Conservation (phyloP, 495 filamentous ascomycete genomes). For the Acidomyces sp. region DNA sequence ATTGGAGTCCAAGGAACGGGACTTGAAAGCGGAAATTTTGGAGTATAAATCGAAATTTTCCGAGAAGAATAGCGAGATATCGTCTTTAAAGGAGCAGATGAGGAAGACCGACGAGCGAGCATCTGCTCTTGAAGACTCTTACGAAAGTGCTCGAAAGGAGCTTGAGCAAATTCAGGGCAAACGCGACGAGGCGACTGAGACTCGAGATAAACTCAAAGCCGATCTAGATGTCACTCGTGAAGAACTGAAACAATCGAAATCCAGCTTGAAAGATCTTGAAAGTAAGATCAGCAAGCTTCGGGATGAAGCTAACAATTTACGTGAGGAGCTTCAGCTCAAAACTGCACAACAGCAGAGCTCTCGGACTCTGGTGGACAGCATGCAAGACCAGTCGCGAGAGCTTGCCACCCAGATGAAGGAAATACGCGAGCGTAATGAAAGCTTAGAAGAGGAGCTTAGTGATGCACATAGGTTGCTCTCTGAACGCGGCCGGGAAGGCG, state of each 20-base stretch:
- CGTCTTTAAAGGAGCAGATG: slow-evolving; percentile 59
- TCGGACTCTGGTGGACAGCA: slow-evolving; percentile 72
- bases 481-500: slow-evolving; percentile 85
- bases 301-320: slow-evolving; percentile 50
- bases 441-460: slow-evolving; percentile 81
- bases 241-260: slow-evolving; percentile 49
- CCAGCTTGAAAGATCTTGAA: slow-evolving; percentile 56
- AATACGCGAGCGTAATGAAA: slow-evolving; percentile 64
- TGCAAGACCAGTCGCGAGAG: slow-evolving; percentile 84
- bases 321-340: slow-evolving; percentile 74
- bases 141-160: slow-evolving; percentile 56
- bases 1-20: slow-evolving; percentile 67
- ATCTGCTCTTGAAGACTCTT: slow-evolving; percentile 61
- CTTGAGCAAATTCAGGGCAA: slow-evolving; percentile 61
- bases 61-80: slow-evolving; percentile 65
- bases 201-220: slow-evolving; percentile 49
- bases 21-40: slow-evolving; percentile 59
- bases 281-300: slow-evolving; percentile 51
- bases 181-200: slow-evolving; percentile 60
- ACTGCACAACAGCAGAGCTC: slow-evolving; percentile 72
- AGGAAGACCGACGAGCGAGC: slow-evolving; percentile 59
- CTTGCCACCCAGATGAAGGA: slow-evolving; percentile 90
- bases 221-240: slow-evolving; percentile 60
- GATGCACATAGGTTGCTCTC: slow-evolving; percentile 79
- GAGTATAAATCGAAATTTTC: slow-evolving; percentile 52